Evolutionary conservation across 371 early-diverging fungal genomes (phyloP).

Genomic region (Mucor circinelloides): DNA sequence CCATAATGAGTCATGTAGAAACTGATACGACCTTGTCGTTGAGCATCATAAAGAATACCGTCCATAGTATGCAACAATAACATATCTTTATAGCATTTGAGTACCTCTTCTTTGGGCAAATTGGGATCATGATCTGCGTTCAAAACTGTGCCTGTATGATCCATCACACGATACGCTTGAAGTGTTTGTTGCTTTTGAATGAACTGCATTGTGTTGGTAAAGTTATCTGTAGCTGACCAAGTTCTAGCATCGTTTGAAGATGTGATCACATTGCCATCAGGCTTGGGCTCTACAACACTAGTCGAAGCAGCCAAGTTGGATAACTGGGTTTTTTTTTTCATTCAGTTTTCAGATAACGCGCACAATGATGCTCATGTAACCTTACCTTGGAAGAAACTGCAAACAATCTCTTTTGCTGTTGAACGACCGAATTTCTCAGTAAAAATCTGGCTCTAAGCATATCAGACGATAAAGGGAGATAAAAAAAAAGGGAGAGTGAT

Average conservation of each 20-base stretch:
- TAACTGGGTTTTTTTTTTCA: constrained; percentile 2
- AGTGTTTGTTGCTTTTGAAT: constrained; percentile 60
- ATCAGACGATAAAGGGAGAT: not conserved
- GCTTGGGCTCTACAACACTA: not conserved
- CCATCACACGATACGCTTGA: constrained; percentile 93
- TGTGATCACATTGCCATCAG: not conserved
- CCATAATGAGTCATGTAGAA: constrained; percentile 99
- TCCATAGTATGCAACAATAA: constrained; percentile 90
- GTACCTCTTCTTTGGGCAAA: constrained; percentile 72
- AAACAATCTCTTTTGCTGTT: constrained; percentile 18
- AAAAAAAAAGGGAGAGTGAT: not conserved
- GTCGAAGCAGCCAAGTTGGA: constrained; percentile 3
- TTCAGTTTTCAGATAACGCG: not conserved
- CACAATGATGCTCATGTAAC: not conserved
- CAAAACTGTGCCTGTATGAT: constrained; percentile 80
- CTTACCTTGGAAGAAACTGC: constrained; percentile 13
- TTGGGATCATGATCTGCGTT: constrained; percentile 77
- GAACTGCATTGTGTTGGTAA: constrained; percentile 40
- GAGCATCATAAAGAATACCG: constrained; percentile 94
- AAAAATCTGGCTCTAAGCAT: constrained; percentile 8
- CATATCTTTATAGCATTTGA: constrained; percentile 90
- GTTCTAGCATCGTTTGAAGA: not conserved
- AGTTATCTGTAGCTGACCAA: constrained; percentile 26
- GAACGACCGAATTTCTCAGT: not conserved
- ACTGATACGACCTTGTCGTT: constrained; percentile 96